These are phyloP conservation scores for Melampsora americana DNA, from an alignment of 1,284 basidiomycete species.

Conservation along the genomic window DNA sequence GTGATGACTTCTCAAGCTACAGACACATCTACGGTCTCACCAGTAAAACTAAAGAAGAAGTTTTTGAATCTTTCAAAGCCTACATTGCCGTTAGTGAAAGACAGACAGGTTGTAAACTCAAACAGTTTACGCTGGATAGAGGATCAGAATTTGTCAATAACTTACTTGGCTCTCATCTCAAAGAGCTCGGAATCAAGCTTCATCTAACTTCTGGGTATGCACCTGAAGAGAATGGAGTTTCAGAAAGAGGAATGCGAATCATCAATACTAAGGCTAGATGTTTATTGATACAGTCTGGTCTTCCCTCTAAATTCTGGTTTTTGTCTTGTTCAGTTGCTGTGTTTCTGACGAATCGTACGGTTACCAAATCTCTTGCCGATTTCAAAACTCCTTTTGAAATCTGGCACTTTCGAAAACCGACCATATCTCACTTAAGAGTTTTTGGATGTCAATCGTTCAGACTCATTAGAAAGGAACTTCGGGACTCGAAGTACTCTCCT, in stretches of 20 bases:
- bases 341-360: background rate
- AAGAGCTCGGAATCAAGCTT: background rate
- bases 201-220: background rate
- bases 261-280: background rate
- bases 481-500: background rate
- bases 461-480: too few species aligned
- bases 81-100: background rate
- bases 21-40: background rate
- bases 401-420: background rate
- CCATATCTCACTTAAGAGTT: background rate
- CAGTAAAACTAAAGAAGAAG: background rate
- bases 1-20: background rate
- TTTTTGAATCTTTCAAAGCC: background rate
- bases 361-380: background rate
- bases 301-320: background rate
- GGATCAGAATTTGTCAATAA: background rate
- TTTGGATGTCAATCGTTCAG: too few species aligned
- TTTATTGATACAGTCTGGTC: background rate
- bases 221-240: background rate
- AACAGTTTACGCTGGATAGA: background rate
- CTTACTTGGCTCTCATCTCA: background rate
- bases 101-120: background rate
- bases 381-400: background rate
- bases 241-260: background rate
- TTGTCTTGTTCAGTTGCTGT: background rate